Percentiles rank a stretch among this genome's conserved stretches.
These are phyloP conservation scores for Globisporangium cederbergense DNA, from an alignment of 352 stramenopile genomes.

Conservation along the genomic window DNA sequence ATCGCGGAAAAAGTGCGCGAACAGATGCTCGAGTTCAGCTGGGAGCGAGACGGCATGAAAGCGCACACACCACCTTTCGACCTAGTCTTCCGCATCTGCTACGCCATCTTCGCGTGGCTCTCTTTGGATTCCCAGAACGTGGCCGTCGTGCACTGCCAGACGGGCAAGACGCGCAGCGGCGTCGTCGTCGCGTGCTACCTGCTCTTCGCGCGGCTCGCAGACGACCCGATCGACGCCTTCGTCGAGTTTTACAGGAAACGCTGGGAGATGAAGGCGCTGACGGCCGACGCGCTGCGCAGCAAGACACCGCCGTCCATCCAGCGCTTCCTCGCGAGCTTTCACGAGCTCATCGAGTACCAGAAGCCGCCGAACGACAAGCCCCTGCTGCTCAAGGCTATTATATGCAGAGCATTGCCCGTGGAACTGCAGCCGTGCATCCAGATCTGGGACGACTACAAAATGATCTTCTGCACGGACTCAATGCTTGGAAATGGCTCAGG, in stretches of 20 bases:
- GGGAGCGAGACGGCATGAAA: conserved; percentile 80
- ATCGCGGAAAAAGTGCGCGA: conserved; percentile 62
- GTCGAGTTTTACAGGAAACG: conserved; percentile 88
- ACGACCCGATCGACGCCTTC: conserved; percentile 85
- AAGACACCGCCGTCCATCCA: conserved; percentile 81
- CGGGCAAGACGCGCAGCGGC: conserved; percentile 91
- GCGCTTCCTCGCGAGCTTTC: conserved; percentile 66
- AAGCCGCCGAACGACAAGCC: conserved; percentile 58
- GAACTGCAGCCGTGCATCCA: conserved; percentile 76
- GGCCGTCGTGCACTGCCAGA: conserved; percentile 86
- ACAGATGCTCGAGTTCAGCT: conserved; percentile 84
- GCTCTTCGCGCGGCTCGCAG: conserved; percentile 74
- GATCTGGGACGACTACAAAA: conserved; percentile 78
- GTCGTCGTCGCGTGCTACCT: conserved; percentile 93
- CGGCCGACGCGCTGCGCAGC: conserved; percentile 44
- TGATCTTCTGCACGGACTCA: conserved; percentile 61
- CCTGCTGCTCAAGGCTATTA: conserved; percentile 74
- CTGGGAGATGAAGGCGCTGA: conserved; percentile 73
- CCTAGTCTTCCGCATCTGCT: conserved; percentile 90
- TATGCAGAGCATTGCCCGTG: conserved; percentile 66
- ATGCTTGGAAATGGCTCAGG: conserved; percentile 12
- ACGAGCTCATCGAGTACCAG: conserved; percentile 49
- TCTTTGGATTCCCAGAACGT: conserved; percentile 78
- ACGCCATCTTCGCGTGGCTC: conserved; percentile 91
- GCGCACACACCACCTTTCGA: conserved; percentile 78